Evolutionary conservation across 139 green algal species (phyloP).

Genomic region (Protoeuglena noctilucae): DNA sequence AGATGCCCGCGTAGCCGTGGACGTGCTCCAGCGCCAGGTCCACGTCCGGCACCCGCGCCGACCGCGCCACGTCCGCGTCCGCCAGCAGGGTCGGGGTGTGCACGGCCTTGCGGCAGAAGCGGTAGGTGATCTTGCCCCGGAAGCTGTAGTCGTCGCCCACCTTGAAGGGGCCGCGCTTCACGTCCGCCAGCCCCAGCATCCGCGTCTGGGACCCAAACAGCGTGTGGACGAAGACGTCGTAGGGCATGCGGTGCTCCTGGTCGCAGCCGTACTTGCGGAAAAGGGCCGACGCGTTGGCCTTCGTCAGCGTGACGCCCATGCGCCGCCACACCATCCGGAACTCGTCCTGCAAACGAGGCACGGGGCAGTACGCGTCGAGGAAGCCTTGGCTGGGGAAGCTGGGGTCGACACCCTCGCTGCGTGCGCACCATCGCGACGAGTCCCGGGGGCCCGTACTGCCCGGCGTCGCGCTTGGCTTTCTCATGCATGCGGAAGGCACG

Average conservation of each 20-base stretch:
- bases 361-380: too few relatives aligned
- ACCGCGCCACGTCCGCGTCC: not conserved
- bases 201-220: conserved; percentile 22
- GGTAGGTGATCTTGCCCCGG: conserved; percentile 8
- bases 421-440: too few relatives aligned
- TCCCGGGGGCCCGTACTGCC: conserved; percentile 18
- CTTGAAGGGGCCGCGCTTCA: conserved; percentile 31
- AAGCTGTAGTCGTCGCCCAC: conserved; percentile 12
- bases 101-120: conserved; percentile 3
- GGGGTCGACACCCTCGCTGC: too few relatives aligned
- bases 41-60: not conserved
- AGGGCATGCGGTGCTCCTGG: conserved; percentile 27
- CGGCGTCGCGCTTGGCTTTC: conserved; percentile 11
- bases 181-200: conserved; percentile 31
- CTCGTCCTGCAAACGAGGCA: not conserved
- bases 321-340: conserved; percentile 24
- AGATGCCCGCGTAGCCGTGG: conserved; percentile 10
- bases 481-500: conserved; percentile 28
- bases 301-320: conserved; percentile 23
- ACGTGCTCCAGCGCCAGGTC: conserved; percentile 13
- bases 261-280: conserved; percentile 36
- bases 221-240: conserved; percentile 30
- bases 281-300: conserved; percentile 26
- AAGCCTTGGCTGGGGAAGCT: not conserved
- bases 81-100: conserved; percentile 3